Evolutionary conservation across 1,284 basidiomycete species (phyloP).

Genomic region (Laetiporus sulphureus): DNA sequence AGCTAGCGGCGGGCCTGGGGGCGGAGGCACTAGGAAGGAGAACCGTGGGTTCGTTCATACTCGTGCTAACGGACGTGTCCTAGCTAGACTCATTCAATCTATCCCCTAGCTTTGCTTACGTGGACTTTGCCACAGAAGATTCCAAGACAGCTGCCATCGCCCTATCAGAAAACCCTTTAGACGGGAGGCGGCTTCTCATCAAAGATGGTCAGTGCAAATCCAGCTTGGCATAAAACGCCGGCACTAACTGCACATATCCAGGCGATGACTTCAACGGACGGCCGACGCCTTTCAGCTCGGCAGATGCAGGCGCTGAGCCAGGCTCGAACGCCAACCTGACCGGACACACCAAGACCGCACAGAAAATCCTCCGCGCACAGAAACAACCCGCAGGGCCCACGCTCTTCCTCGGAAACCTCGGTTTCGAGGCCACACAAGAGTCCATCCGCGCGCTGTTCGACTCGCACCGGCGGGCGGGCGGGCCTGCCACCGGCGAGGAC

Average conservation of each 20-base stretch:
- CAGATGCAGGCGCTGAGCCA: slow-evolving; percentile 22
- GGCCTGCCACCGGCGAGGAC: slow-evolving; percentile 23
- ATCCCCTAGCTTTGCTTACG: slow-evolving; percentile 81
- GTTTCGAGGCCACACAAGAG: slow-evolving; percentile 79
- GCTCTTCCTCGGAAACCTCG: slow-evolving; percentile 85
- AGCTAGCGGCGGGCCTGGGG: slow-evolving; percentile 21
- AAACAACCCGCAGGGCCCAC: slow-evolving; percentile 81
- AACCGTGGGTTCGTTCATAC: slow-evolving; percentile 56
- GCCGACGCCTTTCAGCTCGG: slow-evolving; percentile 34
- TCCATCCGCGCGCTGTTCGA: slow-evolving; percentile 70
- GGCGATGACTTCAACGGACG: slow-evolving; percentile 70
- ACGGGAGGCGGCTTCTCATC: slow-evolving; percentile 87
- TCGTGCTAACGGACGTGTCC: slow-evolving; percentile 1
- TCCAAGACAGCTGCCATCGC: slow-evolving; percentile 72
- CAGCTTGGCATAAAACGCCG: background rate
- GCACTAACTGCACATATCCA: slow-evolving; percentile 22
- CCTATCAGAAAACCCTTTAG: slow-evolving; percentile 75
- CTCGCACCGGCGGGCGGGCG: slow-evolving; percentile 38
- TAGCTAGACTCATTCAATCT: background rate
- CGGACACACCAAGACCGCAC: slow-evolving; percentile 67
- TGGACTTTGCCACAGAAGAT: slow-evolving; percentile 83
- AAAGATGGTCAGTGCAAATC: slow-evolving; percentile 71
- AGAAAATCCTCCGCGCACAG: slow-evolving; percentile 76
- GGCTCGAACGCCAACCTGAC: slow-evolving; percentile 29
- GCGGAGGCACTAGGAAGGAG: slow-evolving; percentile 39